phyloP scores from a whole-genome alignment of 352 stramenopile genomes.

The Phytopythium ostracodes region DNA sequence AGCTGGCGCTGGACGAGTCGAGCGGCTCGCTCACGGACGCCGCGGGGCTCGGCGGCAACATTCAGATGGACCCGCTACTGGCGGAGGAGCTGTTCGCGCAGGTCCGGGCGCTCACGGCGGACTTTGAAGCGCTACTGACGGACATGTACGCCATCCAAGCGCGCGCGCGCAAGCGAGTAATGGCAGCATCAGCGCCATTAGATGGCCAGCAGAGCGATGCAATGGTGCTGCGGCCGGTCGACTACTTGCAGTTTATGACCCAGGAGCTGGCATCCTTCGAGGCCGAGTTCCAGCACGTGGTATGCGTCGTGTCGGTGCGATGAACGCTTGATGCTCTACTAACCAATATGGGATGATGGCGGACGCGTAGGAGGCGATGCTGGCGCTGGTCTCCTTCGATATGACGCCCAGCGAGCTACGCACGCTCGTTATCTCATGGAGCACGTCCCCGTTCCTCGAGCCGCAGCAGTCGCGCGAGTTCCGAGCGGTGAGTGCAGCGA shows the following conservation, averaged over 20 bases:
- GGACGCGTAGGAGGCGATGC: conserved; percentile 47
- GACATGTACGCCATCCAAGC: conserved; percentile 57
- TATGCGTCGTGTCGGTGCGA: conserved; percentile 6
- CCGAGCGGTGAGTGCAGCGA: conserved; percentile 37
- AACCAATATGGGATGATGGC: not conserved
- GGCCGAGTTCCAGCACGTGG: conserved; percentile 79
- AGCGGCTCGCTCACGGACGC: conserved; percentile 10
- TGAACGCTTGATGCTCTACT: not conserved
- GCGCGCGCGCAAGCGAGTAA: conserved; percentile 24
- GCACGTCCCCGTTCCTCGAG: conserved; percentile 74
- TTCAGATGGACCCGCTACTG: conserved; percentile 62
- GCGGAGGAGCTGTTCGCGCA: conserved; percentile 65
- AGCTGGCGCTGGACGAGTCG: conserved; percentile 3
- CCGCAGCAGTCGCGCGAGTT: conserved; percentile 40
- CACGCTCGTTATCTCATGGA: conserved; percentile 81
- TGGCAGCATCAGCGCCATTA: not conserved
- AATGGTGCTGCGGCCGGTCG: conserved; percentile 32
- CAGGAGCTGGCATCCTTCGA: conserved; percentile 68
- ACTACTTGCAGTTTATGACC: conserved; percentile 73
- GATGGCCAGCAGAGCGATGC: conserved; percentile 6
- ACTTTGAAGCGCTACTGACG: conserved; percentile 47
- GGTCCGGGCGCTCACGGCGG: conserved; percentile 37
- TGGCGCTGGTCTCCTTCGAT: conserved; percentile 65
- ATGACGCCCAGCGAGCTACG: conserved; percentile 64
- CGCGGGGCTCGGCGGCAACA: conserved; percentile 23